Conservation (phyloP, 345 rosid genomes). For the Noccaea caerulescens region DNA sequence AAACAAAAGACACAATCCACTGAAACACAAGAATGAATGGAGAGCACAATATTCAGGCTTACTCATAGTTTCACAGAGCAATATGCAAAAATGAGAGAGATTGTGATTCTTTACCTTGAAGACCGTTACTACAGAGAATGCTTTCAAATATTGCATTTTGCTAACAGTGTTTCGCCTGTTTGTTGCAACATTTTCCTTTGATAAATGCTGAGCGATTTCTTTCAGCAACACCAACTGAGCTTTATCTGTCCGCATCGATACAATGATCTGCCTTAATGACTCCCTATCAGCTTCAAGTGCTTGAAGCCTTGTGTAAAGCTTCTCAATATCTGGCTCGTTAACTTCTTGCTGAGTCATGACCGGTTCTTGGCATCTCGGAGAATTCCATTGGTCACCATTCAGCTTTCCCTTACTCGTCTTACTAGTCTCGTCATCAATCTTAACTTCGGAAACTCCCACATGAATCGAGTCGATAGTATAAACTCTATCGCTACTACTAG, state of each 20-base stretch:
- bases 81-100: conserved; percentile 11
- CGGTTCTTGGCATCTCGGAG: conserved; percentile 52
- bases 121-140: conserved; percentile 56
- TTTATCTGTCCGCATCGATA: conserved; percentile 92
- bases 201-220: conserved; percentile 90
- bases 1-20: conserved; percentile 80
- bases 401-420: conserved; percentile 28
- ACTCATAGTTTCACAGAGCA: conserved; percentile 7
- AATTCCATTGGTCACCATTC: conserved; percentile 51
- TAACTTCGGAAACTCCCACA: conserved; percentile 54
- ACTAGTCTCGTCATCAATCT: conserved; percentile 42
- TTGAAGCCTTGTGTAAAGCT: conserved; percentile 85
- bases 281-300: conserved; percentile 97
- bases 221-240: conserved; percentile 81
- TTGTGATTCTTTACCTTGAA: conserved; percentile 63
- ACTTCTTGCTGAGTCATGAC: conserved; percentile 50
- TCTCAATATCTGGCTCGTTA: conserved; percentile 77
- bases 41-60: conserved; percentile 1
- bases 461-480: conserved; percentile 77
- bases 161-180: conserved; percentile 48
- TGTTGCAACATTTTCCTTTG: conserved; percentile 64
- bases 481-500: conserved; percentile 60
- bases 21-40: conserved; percentile 43
- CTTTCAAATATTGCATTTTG: conserved; percentile 54
- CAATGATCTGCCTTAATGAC: conserved; percentile 88